These are phyloP conservation scores for Durusdinium trenchii DNA, from an alignment of 73 alveolate species.

Conservation along the genomic window DNA sequence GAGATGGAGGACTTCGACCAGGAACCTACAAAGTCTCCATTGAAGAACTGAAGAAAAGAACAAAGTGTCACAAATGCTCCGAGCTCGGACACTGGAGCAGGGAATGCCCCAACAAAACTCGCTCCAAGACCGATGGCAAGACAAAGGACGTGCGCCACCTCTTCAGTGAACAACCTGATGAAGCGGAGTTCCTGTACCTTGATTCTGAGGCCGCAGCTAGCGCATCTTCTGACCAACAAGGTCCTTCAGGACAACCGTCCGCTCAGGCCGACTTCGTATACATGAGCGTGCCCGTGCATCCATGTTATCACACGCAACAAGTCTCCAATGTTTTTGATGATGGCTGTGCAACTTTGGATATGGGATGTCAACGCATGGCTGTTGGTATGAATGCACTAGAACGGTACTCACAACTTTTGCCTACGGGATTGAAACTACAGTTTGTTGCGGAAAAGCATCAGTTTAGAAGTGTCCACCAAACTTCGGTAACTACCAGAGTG, in stretches of 20 bases:
- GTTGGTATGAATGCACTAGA: not conserved
- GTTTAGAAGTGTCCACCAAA: not conserved
- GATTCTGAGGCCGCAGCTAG: not conserved
- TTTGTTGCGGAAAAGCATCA: not conserved
- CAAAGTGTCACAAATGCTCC: not conserved
- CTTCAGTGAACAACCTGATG: not conserved
- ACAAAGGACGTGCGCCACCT: not conserved
- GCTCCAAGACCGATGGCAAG: not conserved
- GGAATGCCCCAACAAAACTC: not conserved
- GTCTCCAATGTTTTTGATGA: not conserved
- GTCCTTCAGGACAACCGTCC: not conserved
- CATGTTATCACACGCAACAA: not conserved
- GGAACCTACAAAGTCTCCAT: not conserved
- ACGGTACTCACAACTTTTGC: not conserved
- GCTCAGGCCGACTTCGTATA: not conserved
- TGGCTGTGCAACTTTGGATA: slow-evolving; percentile 5
- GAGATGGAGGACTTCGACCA: not conserved
- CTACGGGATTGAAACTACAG: not conserved
- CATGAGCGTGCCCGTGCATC: not conserved
- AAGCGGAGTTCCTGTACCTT: not conserved
- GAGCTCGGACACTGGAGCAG: not conserved
- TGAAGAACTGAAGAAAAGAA: not conserved
- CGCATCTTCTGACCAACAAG: not conserved
- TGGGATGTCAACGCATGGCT: slow-evolving; percentile 14
- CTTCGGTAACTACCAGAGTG: not conserved